Evolutionary conservation across 208 protist genomes (phyloP).

Genomic region (Herpetomonas tarakana): DNA sequence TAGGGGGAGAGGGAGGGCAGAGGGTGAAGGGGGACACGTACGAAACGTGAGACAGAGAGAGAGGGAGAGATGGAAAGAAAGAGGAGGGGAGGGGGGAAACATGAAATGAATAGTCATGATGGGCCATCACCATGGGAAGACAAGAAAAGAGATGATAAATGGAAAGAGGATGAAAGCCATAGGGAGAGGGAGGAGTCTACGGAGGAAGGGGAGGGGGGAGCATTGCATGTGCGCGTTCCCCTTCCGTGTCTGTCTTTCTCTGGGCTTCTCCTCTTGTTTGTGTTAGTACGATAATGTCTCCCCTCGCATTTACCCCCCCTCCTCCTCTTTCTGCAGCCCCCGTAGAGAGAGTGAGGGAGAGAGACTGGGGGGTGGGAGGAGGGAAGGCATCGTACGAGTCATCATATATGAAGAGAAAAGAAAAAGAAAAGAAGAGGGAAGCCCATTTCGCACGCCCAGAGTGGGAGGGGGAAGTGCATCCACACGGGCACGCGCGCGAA

Average conservation of each 20-base stretch:
- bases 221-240: background rate
- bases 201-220: background rate
- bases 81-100: background rate
- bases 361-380: background rate
- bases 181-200: background rate
- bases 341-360: background rate
- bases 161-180: background rate
- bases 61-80: constrained; percentile 3
- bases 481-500: background rate
- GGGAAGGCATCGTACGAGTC: background rate
- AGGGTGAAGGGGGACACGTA: too few relatives aligned
- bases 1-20: too few relatives aligned
- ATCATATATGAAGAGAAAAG: background rate
- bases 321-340: background rate
- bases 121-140: background rate
- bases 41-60: constrained; percentile 11
- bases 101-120: background rate
- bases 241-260: background rate
- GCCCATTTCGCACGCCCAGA: background rate
- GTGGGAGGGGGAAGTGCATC: background rate
- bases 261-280: background rate
- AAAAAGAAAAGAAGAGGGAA: constrained; percentile 4
- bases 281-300: background rate
- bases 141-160: background rate
- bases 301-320: background rate